phyloP scores from a whole-genome alignment of 78 protist genomes.

The Creolimax fragrantissima region DNA sequence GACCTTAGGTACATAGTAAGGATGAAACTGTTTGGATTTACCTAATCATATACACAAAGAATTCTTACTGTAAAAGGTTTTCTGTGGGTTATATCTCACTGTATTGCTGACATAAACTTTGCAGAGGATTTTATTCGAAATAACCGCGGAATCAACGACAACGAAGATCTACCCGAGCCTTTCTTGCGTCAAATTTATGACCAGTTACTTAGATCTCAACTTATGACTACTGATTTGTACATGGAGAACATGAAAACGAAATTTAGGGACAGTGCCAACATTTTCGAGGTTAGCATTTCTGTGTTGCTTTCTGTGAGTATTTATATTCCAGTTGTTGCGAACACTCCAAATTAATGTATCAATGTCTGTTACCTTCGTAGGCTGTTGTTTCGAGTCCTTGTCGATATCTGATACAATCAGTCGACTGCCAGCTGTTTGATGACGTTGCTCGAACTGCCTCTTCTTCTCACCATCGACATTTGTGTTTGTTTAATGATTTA shows the following conservation, averaged over 20 bases:
- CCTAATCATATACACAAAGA: too few species aligned
- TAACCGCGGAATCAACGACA: slow-evolving; percentile 72
- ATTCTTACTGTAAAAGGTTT: too few species aligned
- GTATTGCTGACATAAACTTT: too few species aligned
- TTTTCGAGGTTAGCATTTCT: not conserved
- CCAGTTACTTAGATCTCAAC: not conserved
- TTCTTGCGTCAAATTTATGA: not conserved
- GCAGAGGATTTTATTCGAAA: slow-evolving; percentile 56
- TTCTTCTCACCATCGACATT: not conserved
- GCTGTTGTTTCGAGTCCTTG: not conserved
- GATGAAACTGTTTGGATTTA: not conserved
- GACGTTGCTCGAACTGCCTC: not conserved
- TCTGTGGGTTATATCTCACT: too few species aligned
- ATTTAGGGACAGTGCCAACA: not conserved
- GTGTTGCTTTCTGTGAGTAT: not conserved
- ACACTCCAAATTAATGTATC: not conserved
- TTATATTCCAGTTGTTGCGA: not conserved
- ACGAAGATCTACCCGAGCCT: slow-evolving; percentile 50
- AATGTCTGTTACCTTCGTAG: not conserved
- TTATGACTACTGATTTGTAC: not conserved
- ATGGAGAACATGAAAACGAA: not conserved
- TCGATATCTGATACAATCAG: not conserved
- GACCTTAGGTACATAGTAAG: slow-evolving; percentile 32
- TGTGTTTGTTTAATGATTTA: not conserved
- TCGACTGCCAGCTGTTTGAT: not conserved